Evolutionary conservation across 2,329 filamentous ascomycete genomes (phyloP).

Genomic region (Boeremia lycopersici): DNA sequence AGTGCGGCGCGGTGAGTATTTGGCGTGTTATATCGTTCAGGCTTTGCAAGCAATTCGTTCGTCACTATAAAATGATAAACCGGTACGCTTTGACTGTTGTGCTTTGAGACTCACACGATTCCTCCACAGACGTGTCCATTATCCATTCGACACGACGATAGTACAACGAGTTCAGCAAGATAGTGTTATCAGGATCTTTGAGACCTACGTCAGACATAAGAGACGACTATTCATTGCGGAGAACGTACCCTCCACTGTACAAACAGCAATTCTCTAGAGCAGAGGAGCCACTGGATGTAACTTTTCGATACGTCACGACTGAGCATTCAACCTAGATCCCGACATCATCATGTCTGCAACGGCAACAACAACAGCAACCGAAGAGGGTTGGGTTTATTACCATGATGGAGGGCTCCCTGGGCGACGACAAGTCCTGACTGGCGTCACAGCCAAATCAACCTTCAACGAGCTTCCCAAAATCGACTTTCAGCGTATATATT

Average conservation of each 20-base stretch:
- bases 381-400: constrained; percentile 35
- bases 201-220: too few species aligned
- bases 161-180: too few species aligned
- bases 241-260: too few species aligned
- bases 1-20: not conserved
- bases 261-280: too few species aligned
- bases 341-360: constrained; percentile 9
- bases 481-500: constrained; percentile 40
- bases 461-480: constrained; percentile 39
- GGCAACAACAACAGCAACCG: constrained; percentile 16
- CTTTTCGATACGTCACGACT: not conserved
- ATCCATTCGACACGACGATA: too few species aligned
- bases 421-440: constrained; percentile 32
- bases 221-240: too few species aligned
- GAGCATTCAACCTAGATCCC: not conserved
- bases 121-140: too few species aligned
- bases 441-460: constrained; percentile 30
- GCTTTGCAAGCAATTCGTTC: too few species aligned
- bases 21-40: not conserved
- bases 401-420: constrained; percentile 41
- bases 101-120: too few species aligned
- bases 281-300: not conserved
- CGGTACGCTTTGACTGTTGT: too few species aligned
- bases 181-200: too few species aligned
- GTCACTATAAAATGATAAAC: too few species aligned